phyloP scores from a whole-genome alignment of 2,329 filamentous ascomycete genomes.

The Colletotrichum sp. region DNA sequence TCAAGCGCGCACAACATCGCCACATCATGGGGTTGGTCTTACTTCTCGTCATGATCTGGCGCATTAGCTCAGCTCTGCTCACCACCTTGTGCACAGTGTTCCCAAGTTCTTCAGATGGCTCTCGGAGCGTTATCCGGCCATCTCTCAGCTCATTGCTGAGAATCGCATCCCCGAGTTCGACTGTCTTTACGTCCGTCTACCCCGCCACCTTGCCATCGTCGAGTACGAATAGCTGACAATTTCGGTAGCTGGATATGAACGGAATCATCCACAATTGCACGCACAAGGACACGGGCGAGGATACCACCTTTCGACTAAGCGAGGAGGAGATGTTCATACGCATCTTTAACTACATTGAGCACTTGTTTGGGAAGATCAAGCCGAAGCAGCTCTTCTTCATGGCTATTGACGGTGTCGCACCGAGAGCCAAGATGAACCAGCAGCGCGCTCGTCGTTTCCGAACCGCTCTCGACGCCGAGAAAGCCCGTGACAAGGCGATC shows the following conservation, averaged over 20 bases:
- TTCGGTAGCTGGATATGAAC: conserved; percentile 85
- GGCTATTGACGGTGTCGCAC: conserved; percentile 97
- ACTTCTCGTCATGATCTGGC: background rate
- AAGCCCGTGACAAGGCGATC: conserved; percentile 90
- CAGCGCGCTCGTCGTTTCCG: conserved; percentile 94
- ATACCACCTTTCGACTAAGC: conserved; percentile 87
- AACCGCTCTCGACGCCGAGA: conserved; percentile 89
- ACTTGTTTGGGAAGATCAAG: conserved; percentile 98
- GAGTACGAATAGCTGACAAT: conserved; percentile 38
- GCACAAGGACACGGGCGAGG: conserved; percentile 88
- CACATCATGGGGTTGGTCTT: conserved; percentile 34
- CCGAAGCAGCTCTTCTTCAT: conserved; percentile 99
- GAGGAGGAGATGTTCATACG: conserved; percentile 99
- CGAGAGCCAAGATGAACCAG: conserved; percentile 99
- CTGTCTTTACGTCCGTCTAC: conserved; percentile 77
- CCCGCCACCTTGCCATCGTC: conserved; percentile 26
- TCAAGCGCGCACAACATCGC: conserved; percentile 10
- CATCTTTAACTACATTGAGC: conserved; percentile 99
- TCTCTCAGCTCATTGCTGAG: conserved; percentile 97
- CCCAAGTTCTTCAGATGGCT: conserved; percentile 99
- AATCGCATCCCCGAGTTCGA: conserved; percentile 99
- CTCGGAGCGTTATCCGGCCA: conserved; percentile 97
- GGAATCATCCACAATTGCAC: conserved; percentile 99
- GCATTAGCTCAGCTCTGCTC: background rate
- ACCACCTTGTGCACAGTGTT: conserved; percentile 48